Percentiles rank a stretch among this genome's conserved stretches.
Evolutionary conservation across 2,329 filamentous ascomycete species (phyloP).

Genomic region (Bipolaris bicolor): DNA sequence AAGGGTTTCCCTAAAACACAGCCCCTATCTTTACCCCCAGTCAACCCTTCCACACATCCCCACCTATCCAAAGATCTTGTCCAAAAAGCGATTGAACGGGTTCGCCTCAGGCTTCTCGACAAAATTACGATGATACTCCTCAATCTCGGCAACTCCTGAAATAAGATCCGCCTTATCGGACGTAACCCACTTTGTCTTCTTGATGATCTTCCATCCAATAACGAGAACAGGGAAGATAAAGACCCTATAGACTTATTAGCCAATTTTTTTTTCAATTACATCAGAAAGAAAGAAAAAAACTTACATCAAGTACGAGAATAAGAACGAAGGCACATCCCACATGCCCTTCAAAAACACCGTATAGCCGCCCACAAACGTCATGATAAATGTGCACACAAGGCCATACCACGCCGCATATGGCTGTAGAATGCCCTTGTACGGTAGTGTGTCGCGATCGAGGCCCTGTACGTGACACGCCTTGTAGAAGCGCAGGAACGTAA

Average conservation of each 20-base stretch:
- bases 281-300: not conserved
- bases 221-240: conserved; percentile 72
- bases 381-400: conserved; percentile 67
- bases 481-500: conserved; percentile 75
- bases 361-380: conserved; percentile 78
- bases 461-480: conserved; percentile 73
- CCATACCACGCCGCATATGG: conserved; percentile 75
- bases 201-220: conserved; percentile 72
- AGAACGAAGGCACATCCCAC: conserved; percentile 73
- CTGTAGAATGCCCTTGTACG: conserved; percentile 72
- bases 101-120: conserved; percentile 60
- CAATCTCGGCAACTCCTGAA: conserved; percentile 68
- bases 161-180: conserved; percentile 67
- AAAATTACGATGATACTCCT: conserved; percentile 69
- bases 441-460: conserved; percentile 69
- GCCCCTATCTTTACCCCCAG: no score
- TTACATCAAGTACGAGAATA: conserved; percentile 64
- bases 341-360: conserved; percentile 72
- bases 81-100: conserved; percentile 50
- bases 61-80: conserved; percentile 51
- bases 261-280: no score
- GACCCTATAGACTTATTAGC: conserved; percentile 58
- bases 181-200: conserved; percentile 64
- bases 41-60: no score
- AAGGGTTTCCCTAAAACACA: no score